A percentile compares a stretch with the other conserved stretches of the same genome.
Evolutionary conservation across 108 stramenopile species (phyloP).

Genomic region (Nitzschia palea): DNA sequence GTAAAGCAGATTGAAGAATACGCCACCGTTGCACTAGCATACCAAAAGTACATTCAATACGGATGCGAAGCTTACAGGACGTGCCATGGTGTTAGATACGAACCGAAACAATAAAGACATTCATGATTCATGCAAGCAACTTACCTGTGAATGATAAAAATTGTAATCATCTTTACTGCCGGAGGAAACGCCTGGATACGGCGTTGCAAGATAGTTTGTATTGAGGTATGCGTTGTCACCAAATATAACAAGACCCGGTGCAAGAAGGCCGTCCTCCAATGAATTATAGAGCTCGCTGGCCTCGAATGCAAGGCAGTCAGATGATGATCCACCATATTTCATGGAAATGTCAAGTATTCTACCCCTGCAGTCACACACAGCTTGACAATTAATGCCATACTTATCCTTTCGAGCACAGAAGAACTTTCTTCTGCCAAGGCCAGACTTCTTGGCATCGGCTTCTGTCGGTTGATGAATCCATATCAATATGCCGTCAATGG

Average conservation of each 20-base stretch:
- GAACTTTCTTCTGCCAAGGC: not conserved
- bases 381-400: not conserved
- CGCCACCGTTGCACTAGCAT: conserved; percentile 22
- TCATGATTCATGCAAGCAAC: too few species aligned
- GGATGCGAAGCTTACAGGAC: conserved; percentile 32
- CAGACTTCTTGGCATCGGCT: not conserved
- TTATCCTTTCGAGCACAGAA: not conserved
- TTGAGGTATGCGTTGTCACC: not conserved
- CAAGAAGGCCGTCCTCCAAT: not conserved
- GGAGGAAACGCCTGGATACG: not conserved
- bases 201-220: not conserved
- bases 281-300: not conserved
- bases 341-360: not conserved
- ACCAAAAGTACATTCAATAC: conserved; percentile 38
- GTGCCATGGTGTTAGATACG: too few species aligned
- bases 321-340: not conserved
- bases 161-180: conserved; percentile 31
- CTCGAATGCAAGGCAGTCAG: not conserved
- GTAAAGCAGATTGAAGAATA: not conserved
- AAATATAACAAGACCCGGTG: not conserved
- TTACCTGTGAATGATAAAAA: conserved; percentile 34
- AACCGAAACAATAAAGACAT: too few species aligned
- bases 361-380: not conserved
- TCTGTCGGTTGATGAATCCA: not conserved
- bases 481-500: not conserved